Base-by-base conservation (phyloP, 2,329 filamentous ascomycete genomes). In the Periconia macrospinosa region DNA sequence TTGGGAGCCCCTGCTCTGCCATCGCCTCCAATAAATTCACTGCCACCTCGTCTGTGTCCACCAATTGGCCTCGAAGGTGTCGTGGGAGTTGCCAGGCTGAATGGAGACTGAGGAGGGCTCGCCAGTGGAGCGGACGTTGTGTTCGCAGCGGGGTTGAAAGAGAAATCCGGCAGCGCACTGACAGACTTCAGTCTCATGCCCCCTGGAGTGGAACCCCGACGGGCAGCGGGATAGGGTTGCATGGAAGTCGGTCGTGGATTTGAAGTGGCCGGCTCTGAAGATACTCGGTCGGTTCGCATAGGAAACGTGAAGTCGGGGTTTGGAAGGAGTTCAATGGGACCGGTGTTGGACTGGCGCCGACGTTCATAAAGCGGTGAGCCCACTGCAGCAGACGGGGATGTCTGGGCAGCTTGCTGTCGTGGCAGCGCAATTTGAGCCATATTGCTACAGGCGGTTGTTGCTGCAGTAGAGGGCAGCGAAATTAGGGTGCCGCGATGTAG, bases 21-120 rank as follows among this genome's bases (percentile, higher is more conserved):
- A 62, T 88, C 88, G 8, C 89, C 90, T 37, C 91, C 91, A 45
- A 95, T 89, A 66, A 95, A 92, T 70, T 96, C 92, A 70, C 92
- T 96, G 27, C 86, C 89, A 50, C 89, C 89, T 65, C 92, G 84
- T 64, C 87, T 83, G 68, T 92, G 89, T 49, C 70, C 70, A 19
- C 87, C 86, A 30, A 77, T 76, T 20, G 82, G 77, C 55, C 84
- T 80, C 18, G 82, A 78, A 17, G 86, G 81, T 27, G 77, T 76
- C 14, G 68, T 65, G 5, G 75, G 73, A 11, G 68, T 56, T 3
- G 67, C 59, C n/a, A 67, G 55, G 11, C 47, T 27, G 14, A 66
- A 61, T 11, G 76, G 74, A 9, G 75, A 75, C 17, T 68, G 64
- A n/a, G 70, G 69, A 40, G 75, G 76, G 43, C 73, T 73, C 11